Evolutionary conservation across 495 filamentous ascomycete species (phyloP), one percentile per base, ranked within the genome.

Genomic region (Talaromyces stipitatus): DNA sequence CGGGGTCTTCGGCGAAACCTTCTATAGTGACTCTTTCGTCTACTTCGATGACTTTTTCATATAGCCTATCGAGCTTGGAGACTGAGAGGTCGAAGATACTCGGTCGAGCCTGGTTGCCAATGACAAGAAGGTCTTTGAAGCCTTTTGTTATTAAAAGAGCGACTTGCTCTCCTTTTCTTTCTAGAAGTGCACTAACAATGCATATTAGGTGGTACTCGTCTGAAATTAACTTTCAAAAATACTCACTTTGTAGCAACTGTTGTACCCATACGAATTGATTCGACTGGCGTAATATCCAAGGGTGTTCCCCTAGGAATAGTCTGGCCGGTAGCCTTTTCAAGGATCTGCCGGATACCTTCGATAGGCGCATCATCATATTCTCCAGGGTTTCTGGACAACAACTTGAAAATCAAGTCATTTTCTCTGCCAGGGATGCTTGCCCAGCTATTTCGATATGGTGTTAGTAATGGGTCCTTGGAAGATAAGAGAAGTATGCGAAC

Each of bases 111-210:
- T 95, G 90, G 68, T 92, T 92, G 16, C 89, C 89, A 57, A 92
- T 94, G 33, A 88, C 85, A 20, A 97, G 78, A 60, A 92, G 90
- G 70, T 98, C 94, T 50, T 85, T 87, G 72, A 98, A 98, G 0
- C 94, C 94, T 66, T 90, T 88, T 2, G 95, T 97, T 9, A 95
- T 91, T 20, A 97, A 81, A 62, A 98, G 79, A 2, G 86, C 94
- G 58, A 95, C 95, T 62, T 84, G 84, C 70, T 96, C 94, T 5
- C 94, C 94, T 71, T 97, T 98, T 57, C 94, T 73, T 71, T 98
- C 95, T 1, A 98, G 77, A 56, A 98, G 71, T n/a, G 89, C 90
- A 68, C 51, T 54, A 36, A 33, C 51, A 26, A 26, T 12, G 4
- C 4, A n/a, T 20, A 11, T 54, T n/a, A 41, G 51, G 0, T 23